These are phyloP conservation scores for Rutstroemia sp. DNA, from an alignment of 2,329 filamentous ascomycete genomes.

Conservation along the genomic window DNA sequence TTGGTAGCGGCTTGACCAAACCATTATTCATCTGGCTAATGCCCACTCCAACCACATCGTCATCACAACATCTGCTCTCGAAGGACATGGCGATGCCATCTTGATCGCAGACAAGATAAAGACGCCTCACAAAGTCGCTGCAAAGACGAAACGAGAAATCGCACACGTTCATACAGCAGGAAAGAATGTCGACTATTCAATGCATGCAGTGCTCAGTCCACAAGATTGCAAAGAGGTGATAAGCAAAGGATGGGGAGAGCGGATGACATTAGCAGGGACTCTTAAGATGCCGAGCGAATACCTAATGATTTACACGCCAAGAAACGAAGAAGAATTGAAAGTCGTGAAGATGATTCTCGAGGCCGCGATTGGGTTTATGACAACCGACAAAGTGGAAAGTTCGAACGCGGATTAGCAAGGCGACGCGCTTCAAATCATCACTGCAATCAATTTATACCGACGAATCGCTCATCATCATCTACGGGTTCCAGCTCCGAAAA, in stretches of 20 bases:
- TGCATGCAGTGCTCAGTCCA: conserved; percentile 21
- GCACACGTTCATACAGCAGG: conserved; percentile 18
- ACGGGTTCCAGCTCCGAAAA: too few species aligned
- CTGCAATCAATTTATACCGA: neutral
- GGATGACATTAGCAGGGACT: conserved; percentile 19
- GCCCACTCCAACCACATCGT: conserved; percentile 12
- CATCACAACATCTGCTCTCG: conserved; percentile 18
- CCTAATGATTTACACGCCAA: conserved; percentile 22
- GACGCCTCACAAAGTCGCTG: conserved; percentile 16
- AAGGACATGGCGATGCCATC: conserved; percentile 20
- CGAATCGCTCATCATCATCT: too few species aligned
- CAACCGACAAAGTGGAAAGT: neutral
- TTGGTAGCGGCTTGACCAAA: neutral
- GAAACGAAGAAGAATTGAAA: conserved; percentile 17
- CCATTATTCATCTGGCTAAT: conserved; percentile 1
- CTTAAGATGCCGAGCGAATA: conserved; percentile 20
- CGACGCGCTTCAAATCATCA: neutral
- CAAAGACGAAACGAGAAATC: conserved; percentile 17
- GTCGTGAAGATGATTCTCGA: conserved; percentile 19
- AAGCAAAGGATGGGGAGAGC: conserved; percentile 21
- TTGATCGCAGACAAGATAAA: conserved; percentile 14
- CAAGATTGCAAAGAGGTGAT: conserved; percentile 23
- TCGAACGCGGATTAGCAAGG: neutral
- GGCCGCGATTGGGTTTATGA: conserved; percentile 22
- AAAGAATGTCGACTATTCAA: conserved; percentile 18